Conservation (phyloP, 345 rosid species). For the Mallotus nudiflorus region DNA sequence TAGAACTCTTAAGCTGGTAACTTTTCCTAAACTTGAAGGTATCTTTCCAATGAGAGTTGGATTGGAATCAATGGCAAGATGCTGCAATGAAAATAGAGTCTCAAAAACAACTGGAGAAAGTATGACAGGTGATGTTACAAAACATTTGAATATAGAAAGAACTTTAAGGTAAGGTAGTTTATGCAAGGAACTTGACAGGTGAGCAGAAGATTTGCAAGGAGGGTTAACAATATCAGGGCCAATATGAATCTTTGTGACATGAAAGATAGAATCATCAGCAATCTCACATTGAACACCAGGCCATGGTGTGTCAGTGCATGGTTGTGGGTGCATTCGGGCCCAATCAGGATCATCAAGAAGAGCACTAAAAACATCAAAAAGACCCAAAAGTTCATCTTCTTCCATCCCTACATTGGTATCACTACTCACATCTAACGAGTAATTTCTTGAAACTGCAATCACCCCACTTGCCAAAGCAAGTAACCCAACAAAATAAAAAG, state of each 20-base stretch:
- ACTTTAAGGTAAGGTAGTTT: constrained; percentile 43
- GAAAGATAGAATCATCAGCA: constrained; percentile 32
- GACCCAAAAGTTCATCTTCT: constrained; percentile 36
- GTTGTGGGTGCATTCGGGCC: constrained; percentile 40
- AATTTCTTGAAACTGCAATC: constrained; percentile 12
- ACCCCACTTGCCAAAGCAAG: constrained; percentile 32
- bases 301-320: constrained; percentile 58
- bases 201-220: constrained; percentile 43
- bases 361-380: constrained; percentile 38
- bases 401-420: constrained; percentile 26
- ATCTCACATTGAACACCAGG: constrained; percentile 50
- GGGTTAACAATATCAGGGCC: constrained; percentile 43
- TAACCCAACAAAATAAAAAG: constrained; percentile 26
- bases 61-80: constrained; percentile 41
- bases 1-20: constrained; percentile 30
- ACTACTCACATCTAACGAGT: constrained; percentile 4
- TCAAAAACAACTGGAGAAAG: constrained; percentile 36
- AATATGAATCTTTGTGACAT: constrained; percentile 43
- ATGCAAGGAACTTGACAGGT: constrained; percentile 36
- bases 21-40: constrained; percentile 31
- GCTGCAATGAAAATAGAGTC: constrained; percentile 39
- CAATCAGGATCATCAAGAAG: constrained; percentile 43
- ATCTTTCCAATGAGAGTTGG: constrained; percentile 41
- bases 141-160: constrained; percentile 47
- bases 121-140: constrained; percentile 24